Conservation (phyloP, 2,329 filamentous ascomycete genomes). For the Penicillium sp. region DNA sequence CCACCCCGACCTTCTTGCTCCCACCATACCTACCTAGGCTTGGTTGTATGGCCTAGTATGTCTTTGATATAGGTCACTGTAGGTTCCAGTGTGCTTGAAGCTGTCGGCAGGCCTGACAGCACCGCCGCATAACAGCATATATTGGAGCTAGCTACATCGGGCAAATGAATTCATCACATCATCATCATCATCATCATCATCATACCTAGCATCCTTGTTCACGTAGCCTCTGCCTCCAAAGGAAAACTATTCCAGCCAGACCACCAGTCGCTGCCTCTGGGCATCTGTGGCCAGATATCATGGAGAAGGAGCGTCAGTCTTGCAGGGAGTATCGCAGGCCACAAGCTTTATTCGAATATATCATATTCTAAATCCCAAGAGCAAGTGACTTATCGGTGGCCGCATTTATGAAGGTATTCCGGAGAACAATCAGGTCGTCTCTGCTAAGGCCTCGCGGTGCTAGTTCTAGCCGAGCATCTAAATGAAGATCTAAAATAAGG, state of each 20-base stretch:
- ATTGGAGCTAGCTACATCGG: too few species aligned
- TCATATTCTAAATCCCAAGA: not conserved
- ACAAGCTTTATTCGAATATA: too few species aligned
- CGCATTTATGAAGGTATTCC: constrained; percentile 10
- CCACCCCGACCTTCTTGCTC: too few species aligned
- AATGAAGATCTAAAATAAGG: constrained; percentile 11
- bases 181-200: too few species aligned
- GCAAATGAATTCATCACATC: too few species aligned
- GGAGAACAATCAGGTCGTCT: not conserved
- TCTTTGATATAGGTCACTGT: too few species aligned
- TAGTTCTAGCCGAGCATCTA: constrained; percentile 1
- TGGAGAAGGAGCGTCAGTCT: constrained; percentile 3
- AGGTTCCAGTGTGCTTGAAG: too few species aligned
- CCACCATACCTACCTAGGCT: too few species aligned
- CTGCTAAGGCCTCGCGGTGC: too few species aligned
- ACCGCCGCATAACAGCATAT: too few species aligned
- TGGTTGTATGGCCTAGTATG: too few species aligned
- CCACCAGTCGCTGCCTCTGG: not conserved
- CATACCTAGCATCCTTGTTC: not conserved
- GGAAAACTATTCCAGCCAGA: constrained; percentile 7
- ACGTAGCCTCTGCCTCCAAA: not conserved
- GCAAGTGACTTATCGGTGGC: constrained; percentile 14
- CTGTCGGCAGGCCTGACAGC: too few species aligned
- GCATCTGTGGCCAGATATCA: constrained; percentile 4
- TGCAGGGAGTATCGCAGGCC: not conserved